phyloP scores from a whole-genome alignment of 176 grass and related monocot species.

The Calamus simplicifolius region DNA sequence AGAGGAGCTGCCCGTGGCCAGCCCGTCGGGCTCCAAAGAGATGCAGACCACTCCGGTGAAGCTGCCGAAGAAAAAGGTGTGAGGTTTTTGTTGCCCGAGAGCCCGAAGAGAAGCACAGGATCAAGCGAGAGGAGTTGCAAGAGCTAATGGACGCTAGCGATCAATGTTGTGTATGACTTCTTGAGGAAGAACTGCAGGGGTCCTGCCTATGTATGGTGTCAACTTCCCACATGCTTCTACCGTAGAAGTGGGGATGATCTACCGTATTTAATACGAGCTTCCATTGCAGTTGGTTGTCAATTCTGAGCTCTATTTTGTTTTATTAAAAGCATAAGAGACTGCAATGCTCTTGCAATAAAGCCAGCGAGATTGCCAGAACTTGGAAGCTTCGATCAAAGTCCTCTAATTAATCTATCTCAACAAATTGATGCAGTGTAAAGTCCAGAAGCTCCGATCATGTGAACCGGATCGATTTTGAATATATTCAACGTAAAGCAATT shows the following conservation, averaged over 20 bases:
- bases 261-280: constrained; percentile 64
- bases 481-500: too few relatives aligned
- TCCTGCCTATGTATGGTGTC: constrained; percentile 56
- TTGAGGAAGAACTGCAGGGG: constrained; percentile 80
- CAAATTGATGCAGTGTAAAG: too few relatives aligned
- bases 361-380: too few relatives aligned
- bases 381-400: too few relatives aligned
- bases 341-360: too few relatives aligned
- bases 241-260: constrained; percentile 90
- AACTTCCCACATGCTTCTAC: constrained; percentile 79
- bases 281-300: too few relatives aligned
- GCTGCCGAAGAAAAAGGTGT: constrained; percentile 48
- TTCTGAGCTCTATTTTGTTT: too few relatives aligned
- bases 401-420: too few relatives aligned
- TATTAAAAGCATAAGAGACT: too few relatives aligned
- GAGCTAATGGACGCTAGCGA: constrained; percentile 87
- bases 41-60: constrained; percentile 27
- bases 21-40: constrained; percentile 32
- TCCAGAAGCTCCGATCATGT: too few relatives aligned
- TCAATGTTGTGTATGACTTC: constrained; percentile 88
- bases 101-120: constrained; percentile 35
- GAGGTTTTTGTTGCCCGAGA: constrained; percentile 64
- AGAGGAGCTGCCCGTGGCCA: constrained; percentile 5
- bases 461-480: too few relatives aligned
- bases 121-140: constrained; percentile 68